A percentile compares a stretch with the other conserved stretches of the same genome.
phyloP scores from a whole-genome alignment of 345 rosid genomes.

The Sapria himalayana region DNA sequence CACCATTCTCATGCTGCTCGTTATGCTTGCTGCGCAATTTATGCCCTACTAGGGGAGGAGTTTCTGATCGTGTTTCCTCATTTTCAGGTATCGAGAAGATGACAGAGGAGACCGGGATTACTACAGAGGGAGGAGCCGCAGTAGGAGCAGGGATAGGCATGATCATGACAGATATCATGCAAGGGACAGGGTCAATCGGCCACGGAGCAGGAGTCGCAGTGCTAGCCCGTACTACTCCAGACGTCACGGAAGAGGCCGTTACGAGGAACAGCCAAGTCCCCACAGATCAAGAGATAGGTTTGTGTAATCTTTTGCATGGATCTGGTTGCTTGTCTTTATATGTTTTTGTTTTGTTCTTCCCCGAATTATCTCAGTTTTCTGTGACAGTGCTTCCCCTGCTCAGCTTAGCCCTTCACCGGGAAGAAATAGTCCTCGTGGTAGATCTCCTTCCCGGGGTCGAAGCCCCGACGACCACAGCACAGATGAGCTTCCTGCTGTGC shows the following conservation, averaged over 20 bases:
- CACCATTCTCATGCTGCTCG: too few relatives aligned
- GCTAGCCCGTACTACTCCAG: slow-evolving; percentile 26
- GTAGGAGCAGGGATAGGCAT: slow-evolving; percentile 27
- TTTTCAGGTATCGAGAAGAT: slow-evolving; percentile 25
- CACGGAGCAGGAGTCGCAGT: slow-evolving; percentile 27
- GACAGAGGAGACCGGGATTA: slow-evolving; percentile 24
- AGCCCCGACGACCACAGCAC: slow-evolving; percentile 18
- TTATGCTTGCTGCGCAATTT: too few relatives aligned
- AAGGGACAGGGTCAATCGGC: slow-evolving; percentile 19
- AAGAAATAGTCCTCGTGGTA: slow-evolving; percentile 19
- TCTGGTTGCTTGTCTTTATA: neutral
- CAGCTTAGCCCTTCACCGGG: slow-evolving; percentile 18
- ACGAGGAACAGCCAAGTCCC: slow-evolving; percentile 22
- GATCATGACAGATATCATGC: slow-evolving; percentile 26
- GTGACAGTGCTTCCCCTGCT: slow-evolving; percentile 21
- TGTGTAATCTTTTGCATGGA: neutral
- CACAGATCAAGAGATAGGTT: slow-evolving; percentile 31
- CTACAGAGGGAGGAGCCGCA: slow-evolving; percentile 25
- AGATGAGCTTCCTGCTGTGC: slow-evolving; percentile 14
- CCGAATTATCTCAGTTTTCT: neutral
- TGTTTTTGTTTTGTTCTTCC: neutral
- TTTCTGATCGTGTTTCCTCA: too few relatives aligned
- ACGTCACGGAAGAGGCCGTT: slow-evolving; percentile 23
- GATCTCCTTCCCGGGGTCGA: slow-evolving; percentile 14
- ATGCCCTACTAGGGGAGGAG: too few relatives aligned